Conservation (phyloP, 768 basidiomycete species). For the Calocera cornea region DNA sequence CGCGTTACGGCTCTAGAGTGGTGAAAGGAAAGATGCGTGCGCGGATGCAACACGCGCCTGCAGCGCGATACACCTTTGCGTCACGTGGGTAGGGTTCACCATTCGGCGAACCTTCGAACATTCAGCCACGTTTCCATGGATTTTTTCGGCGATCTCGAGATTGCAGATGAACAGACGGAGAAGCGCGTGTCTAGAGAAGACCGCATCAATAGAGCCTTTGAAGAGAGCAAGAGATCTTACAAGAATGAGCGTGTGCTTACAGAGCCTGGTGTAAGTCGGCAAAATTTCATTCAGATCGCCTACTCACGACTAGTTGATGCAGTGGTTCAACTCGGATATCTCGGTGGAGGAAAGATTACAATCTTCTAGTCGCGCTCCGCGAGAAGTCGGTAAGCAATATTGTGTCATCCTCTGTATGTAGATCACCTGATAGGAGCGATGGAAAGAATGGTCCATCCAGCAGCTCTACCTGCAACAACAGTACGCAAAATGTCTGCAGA, state of each 20-base stretch:
- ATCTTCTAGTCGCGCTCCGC: neutral
- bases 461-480: slow-evolving; percentile 8
- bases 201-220: slow-evolving; percentile 10
- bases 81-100: neutral
- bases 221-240: slow-evolving; percentile 12
- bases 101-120: neutral
- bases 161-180: slow-evolving; percentile 5
- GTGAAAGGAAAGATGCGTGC: no score
- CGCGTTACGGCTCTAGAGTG: no score
- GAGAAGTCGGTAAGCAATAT: neutral
- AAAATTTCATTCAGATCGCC: neutral
- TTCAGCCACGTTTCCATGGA: slow-evolving; percentile 3
- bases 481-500: slow-evolving; percentile 3
- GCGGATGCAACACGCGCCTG: no score
- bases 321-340: slow-evolving; percentile 1
- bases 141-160: neutral
- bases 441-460: slow-evolving; percentile 11
- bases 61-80: neutral
- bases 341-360: neutral
- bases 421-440: no score
- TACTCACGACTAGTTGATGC: neutral
- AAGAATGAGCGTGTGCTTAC: slow-evolving; percentile 9
- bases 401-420: neutral
- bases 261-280: slow-evolving; percentile 7
- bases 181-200: neutral